These are phyloP conservation scores for Colletotrichum noveboracense DNA, from an alignment of 2,329 filamentous ascomycete species.

Conservation along the genomic window DNA sequence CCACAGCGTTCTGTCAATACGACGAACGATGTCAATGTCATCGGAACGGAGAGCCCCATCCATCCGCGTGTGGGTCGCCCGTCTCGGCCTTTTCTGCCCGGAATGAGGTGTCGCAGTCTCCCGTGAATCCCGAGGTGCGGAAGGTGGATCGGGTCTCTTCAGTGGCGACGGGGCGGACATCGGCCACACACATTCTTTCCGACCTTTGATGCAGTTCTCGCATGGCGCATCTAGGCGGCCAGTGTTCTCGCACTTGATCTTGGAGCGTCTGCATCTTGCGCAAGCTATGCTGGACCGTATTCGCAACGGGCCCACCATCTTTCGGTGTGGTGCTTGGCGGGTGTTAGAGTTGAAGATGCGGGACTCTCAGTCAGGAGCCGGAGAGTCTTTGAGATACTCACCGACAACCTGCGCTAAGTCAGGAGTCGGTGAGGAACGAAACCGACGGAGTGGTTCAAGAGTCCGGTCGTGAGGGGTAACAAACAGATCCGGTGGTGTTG, in stretches of 20 bases:
- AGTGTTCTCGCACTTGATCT: conserved; percentile 83
- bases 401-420: background rate
- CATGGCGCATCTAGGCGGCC: conserved; percentile 63
- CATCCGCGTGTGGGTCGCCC: conserved; percentile 24
- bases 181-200: conserved; percentile 76
- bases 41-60: conserved; percentile 46
- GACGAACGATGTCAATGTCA: conserved; percentile 64
- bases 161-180: conserved; percentile 37
- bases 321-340: background rate
- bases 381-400: background rate
- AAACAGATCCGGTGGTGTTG: background rate
- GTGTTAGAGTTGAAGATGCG: background rate
- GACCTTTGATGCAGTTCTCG: conserved; percentile 75
- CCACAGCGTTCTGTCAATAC: conserved; percentile 70
- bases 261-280: conserved; percentile 75
- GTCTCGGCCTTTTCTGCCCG: conserved; percentile 45
- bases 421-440: background rate
- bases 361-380: background rate
- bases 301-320: conserved; percentile 39
- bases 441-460: background rate
- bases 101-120: conserved; percentile 45
- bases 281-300: conserved; percentile 85
- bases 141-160: conserved; percentile 46
- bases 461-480: background rate
- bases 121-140: conserved; percentile 28